Base-by-base conservation (phyloP, 192 early-diverging fungal genomes). In the Helicostylum pulchrum region DNA sequence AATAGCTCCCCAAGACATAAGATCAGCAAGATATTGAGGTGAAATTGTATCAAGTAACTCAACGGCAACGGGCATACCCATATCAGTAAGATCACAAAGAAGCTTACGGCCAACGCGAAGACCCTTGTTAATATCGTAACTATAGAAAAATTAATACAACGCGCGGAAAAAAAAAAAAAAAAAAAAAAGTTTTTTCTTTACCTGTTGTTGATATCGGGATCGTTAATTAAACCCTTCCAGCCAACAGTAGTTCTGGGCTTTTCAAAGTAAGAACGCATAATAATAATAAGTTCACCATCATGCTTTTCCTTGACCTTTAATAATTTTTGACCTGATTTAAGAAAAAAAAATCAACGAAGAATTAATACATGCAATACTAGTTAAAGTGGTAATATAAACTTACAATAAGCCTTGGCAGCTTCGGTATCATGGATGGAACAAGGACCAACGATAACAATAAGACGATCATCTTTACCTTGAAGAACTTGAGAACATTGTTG, bases 231-330 rank as follows among this genome's bases (percentile, higher is more conserved):
- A 32, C 90, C 90, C 77, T 90, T 90, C 91, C 88, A 91, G 14
- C 90, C 96, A 52, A 97, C 93, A 8, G 94, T 97, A 2, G 96
- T 97, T 64, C 96, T 81, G 43, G 96, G 96, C 80, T 98, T 98
- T 71, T 98, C 96, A 88, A 98, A 97, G 87, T 98, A 98, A 64
- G 90, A 86, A 34, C 96, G 85, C 96, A 98, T 98, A 55, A 98
- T 81, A 63, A 98, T 90, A 43, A 89, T 73, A 55, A 98, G 70
- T 14, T 95, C 92, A 51, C 85, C 86, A 57, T 85, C 77, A 62
- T 87, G 77, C 55, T 79, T 77, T 45, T 90, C 90, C 1, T 84
- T 85, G 45, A 81, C 63, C 23, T 61, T 65, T 61, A 86, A 49
- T 20, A 67, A 59, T 7, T 44, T 20, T 26, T 58, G 59, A 39